Base-by-base conservation (phyloP, 192 early-diverging fungal genomes). In the Coemansia reversa region DNA sequence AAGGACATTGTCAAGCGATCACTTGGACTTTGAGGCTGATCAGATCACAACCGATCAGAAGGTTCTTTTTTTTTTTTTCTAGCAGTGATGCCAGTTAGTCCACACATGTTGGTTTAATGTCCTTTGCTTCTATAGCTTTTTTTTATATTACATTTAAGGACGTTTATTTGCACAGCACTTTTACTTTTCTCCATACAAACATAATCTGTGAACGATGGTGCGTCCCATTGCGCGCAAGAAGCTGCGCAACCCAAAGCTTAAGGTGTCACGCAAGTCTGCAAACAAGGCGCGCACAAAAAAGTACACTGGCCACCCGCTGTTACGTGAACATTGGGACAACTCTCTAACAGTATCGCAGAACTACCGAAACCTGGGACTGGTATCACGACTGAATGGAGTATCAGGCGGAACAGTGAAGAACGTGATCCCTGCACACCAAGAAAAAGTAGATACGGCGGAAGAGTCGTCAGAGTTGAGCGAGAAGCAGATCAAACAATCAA, bases 1-100 rank as follows among this genome's bases (percentile, higher is more conserved):
- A 66, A 87, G 28, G 84, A 78, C 14, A 94, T 88, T 66, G 92
- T 94, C 9, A 69, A 69, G 60, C 85, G 86, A 66, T 89, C 92
- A n/a, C 67, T 98, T 30, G 94, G 92, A 22, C 60, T 95, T 45
- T 91, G 87, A 47, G 19, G 2, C 20, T 22, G 29, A 63, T 42
- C 32, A 16, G 42, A 42, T 25, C 58, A 48, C 24, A 24, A 7
- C 8, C 16, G 33, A 62, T 58, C 35, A 1, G 50, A 58, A 11
- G 27, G 19, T 28, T 55, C 29, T 53, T 20, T 54, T 55, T 55
- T 27, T 63, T 11, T 39, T 11, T 32, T 7, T 32, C 30, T 7
- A 39, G 35, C 8, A 39, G 35, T 32, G 30, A 39, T 39, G 35
- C 35, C 35, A 39, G 35, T 39, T 39, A 11, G 1, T 39, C n/a